A percentile compares a stretch with the other conserved stretches of the same genome.
Conservation (phyloP, 352 stramenopile species). For the Globisporangium paroecandrum region DNA sequence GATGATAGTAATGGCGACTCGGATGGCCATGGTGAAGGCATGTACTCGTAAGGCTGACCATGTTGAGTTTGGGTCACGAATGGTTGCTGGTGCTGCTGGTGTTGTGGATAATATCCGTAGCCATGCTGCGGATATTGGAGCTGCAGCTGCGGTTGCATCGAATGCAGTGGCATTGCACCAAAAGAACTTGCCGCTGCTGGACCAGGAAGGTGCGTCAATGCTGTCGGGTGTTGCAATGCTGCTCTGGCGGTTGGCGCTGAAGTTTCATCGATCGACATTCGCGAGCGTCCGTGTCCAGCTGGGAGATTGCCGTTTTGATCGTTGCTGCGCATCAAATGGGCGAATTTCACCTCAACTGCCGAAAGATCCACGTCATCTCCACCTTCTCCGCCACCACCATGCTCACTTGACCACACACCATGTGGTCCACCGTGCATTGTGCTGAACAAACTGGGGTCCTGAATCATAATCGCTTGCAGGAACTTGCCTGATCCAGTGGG, state of each 20-base stretch:
- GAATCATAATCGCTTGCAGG: conserved; percentile 67
- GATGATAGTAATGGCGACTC: neutral
- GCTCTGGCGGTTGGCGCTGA: neutral
- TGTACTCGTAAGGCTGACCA: neutral
- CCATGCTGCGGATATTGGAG: conserved; percentile 15
- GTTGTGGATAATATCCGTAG: conserved; percentile 24
- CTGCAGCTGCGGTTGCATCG: neutral
- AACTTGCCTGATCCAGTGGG: conserved; percentile 43
- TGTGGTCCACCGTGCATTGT: conserved; percentile 38
- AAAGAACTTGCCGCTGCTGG: neutral
- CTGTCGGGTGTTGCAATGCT: neutral
- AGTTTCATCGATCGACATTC: neutral
- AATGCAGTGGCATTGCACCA: neutral
- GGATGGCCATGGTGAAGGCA: neutral
- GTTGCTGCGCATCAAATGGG: conserved; percentile 73
- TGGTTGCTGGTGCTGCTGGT: conserved; percentile 27
- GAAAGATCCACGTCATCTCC: conserved; percentile 69
- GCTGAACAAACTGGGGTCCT: conserved; percentile 63
- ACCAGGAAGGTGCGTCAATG: neutral
- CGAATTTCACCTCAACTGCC: conserved; percentile 73
- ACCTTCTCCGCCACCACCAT: conserved; percentile 19
- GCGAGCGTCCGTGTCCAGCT: neutral
- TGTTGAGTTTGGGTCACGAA: conserved; percentile 3
- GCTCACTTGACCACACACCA: conserved; percentile 1
- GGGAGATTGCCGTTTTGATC: conserved; percentile 24